A percentile compares a stretch with the other conserved stretches of the same genome.
phyloP scores from a whole-genome alignment of 2,329 filamentous ascomycete genomes.

The Periconia digitata region DNA sequence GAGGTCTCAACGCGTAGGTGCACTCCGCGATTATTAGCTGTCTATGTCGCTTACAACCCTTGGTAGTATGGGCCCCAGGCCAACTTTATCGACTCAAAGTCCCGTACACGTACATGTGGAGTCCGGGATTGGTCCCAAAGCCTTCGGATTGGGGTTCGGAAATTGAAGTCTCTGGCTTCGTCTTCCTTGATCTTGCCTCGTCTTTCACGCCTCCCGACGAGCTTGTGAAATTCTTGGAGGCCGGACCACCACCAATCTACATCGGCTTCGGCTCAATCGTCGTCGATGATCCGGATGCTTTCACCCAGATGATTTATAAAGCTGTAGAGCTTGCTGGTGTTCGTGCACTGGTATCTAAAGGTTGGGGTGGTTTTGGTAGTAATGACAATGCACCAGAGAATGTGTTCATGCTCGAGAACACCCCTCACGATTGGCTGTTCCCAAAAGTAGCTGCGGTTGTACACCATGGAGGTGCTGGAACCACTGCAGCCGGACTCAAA shows the following conservation, averaged over 20 bases:
- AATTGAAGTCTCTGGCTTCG: slow-evolving; percentile 76
- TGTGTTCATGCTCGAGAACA: slow-evolving; percentile 72
- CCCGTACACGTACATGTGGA: slow-evolving; percentile 68
- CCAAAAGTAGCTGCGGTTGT: slow-evolving; percentile 66
- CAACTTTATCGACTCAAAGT: slow-evolving; percentile 72
- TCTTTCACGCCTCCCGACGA: slow-evolving; percentile 60
- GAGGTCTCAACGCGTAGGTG: slow-evolving; percentile 72
- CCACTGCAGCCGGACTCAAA: slow-evolving; percentile 72
- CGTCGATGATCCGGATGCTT: slow-evolving; percentile 68
- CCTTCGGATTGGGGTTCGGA: slow-evolving; percentile 68
- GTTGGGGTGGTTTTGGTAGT: slow-evolving; percentile 72
- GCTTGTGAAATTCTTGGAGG: slow-evolving; percentile 46
- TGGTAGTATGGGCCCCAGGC: slow-evolving; percentile 75
- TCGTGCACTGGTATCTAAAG: slow-evolving; percentile 71
- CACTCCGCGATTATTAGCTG: background rate
- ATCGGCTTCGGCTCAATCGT: slow-evolving; percentile 79
- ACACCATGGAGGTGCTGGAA: slow-evolving; percentile 78
- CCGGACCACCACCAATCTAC: slow-evolving; percentile 62
- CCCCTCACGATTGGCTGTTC: slow-evolving; percentile 77
- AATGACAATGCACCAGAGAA: slow-evolving; percentile 55
- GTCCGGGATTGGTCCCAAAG: slow-evolving; percentile 66
- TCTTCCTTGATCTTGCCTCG: slow-evolving; percentile 71
- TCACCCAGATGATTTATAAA: slow-evolving; percentile 72
- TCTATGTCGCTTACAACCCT: slow-evolving; percentile 33
- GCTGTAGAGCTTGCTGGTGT: slow-evolving; percentile 67